Evolutionary conservation across 306 rosid species (phyloP), one percentile per base, ranked within the genome.

Genomic region (Dryas drummondii): DNA sequence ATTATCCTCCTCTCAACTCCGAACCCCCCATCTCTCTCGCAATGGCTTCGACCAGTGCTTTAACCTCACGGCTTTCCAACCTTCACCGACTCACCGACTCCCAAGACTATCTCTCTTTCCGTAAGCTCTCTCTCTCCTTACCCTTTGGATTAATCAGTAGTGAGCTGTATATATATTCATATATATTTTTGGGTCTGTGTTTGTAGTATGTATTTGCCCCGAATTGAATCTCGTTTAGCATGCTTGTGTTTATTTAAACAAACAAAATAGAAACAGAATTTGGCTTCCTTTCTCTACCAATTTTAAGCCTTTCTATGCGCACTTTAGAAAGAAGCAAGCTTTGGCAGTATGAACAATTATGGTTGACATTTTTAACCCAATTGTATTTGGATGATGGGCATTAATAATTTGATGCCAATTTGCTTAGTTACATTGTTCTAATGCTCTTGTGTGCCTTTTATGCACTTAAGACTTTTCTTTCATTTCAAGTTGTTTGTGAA

Each of bases 41-140:
- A 63, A 80, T 80, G 84, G 80, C 84, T 63, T 75, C 65, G 72
- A 80, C 65, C 62, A 68, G 57, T 12, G 84, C 84, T 62, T 54
- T 80, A 47, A 69, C 68, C 68, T 80, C 79, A 12, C 72, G 55
- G n/a, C 71, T 73, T 19, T 62, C 79, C 57, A 67, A 6, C 41
- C 32, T 68, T 13, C 76, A 53, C 73, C 80, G 72, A 10, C 71
- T 61, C 58, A 5, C 67, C 55, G 68, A 42, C 17, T 27, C 71
- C 72, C 51, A 63, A 37, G 73, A 68, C 48, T 11, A 46, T 41
- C 60, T 61, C 73, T 32, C 84, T 75, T 63, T 75, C 80, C 66
- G 84, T 75, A 75, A 80, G 78, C 60, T 16, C 50, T 57, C n/a
- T 72, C 27, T 27, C 11, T 22, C 45, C 0, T 26, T 47, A 17